These are phyloP conservation scores for Debaryomyces sp. DNA, from an alignment of 1,139 yeast species.

Conservation along the genomic window DNA sequence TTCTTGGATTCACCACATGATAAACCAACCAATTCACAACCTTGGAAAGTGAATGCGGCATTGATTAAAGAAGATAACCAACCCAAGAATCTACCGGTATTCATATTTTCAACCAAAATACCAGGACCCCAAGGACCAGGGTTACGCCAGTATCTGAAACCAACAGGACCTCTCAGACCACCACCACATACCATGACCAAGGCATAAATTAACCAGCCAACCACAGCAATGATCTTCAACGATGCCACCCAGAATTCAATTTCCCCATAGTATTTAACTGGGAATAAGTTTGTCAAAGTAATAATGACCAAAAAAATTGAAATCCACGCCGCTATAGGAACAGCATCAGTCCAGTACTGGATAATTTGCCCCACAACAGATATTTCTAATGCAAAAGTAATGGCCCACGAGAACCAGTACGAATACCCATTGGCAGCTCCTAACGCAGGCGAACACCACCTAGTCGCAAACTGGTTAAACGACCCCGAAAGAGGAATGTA, in stretches of 20 bases:
- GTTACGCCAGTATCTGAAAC: conserved; percentile 88
- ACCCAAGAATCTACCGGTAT: conserved; percentile 63
- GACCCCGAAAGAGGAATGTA: conserved; percentile 70
- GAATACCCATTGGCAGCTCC: conserved; percentile 85
- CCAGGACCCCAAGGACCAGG: conserved; percentile 90
- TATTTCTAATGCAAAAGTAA: conserved; percentile 79
- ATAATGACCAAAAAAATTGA: conserved; percentile 57
- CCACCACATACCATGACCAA: conserved; percentile 76
- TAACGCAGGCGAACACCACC: conserved; percentile 69
- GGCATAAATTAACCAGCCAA: conserved; percentile 71
- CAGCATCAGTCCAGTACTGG: conserved; percentile 71
- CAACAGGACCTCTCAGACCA: conserved; percentile 68
- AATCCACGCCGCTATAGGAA: conserved; percentile 80
- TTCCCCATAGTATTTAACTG: conserved; percentile 50
- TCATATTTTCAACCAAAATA: conserved; percentile 41
- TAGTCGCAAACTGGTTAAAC: conserved; percentile 54
- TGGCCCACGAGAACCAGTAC: conserved; percentile 89
- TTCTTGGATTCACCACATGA: conserved; percentile 87
- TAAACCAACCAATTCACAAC: conserved; percentile 82
- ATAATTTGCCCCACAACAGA: conserved; percentile 80
- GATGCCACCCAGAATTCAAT: conserved; percentile 57
- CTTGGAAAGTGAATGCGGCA: conserved; percentile 81
- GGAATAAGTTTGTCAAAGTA: conserved; percentile 39
- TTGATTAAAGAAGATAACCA: conserved; percentile 65
- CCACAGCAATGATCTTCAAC: conserved; percentile 67